Percentiles rank a stretch among this genome's conserved stretches.
Conservation (phyloP, 768 basidiomycete genomes). For the Lepiota venenata region DNA sequence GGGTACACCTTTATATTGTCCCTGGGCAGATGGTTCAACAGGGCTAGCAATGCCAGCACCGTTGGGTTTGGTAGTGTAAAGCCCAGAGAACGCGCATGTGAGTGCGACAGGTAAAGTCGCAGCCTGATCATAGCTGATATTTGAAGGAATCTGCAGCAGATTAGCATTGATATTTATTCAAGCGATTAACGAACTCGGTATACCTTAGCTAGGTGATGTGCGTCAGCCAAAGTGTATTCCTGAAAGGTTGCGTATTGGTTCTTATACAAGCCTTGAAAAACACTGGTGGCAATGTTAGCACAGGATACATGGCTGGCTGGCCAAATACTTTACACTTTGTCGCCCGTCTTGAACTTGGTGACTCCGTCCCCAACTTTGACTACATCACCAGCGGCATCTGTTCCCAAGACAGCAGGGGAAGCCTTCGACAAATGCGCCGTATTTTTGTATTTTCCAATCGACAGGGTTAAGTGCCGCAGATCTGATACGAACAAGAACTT, state of each 20-base stretch:
- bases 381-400: conserved; percentile 50
- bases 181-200: not conserved
- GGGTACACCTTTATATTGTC: conserved; percentile 40
- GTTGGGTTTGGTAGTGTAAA: conserved; percentile 36
- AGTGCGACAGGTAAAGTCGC: conserved; percentile 46
- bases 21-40: conserved; percentile 30
- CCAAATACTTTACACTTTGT: conserved; percentile 43
- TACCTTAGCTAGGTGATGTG: conserved; percentile 40
- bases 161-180: conserved; percentile 5
- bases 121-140: conserved; percentile 45
- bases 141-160: conserved; percentile 40
- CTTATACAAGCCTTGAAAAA: conserved; percentile 35
- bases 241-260: conserved; percentile 40
- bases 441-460: conserved; percentile 48
- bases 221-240: conserved; percentile 38
- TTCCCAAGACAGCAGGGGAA: conserved; percentile 47
- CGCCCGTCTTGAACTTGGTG: conserved; percentile 43
- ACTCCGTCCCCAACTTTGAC: conserved; percentile 51
- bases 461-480: conserved; percentile 50
- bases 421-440: conserved; percentile 31
- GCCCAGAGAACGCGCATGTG: conserved; percentile 46
- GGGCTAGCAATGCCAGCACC: conserved; percentile 40
- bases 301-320: not conserved
- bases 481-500: conserved; percentile 45
- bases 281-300: conserved; percentile 21